phyloP scores from a whole-genome alignment of 306 rosid genomes.

The Sophora flavescens region DNA sequence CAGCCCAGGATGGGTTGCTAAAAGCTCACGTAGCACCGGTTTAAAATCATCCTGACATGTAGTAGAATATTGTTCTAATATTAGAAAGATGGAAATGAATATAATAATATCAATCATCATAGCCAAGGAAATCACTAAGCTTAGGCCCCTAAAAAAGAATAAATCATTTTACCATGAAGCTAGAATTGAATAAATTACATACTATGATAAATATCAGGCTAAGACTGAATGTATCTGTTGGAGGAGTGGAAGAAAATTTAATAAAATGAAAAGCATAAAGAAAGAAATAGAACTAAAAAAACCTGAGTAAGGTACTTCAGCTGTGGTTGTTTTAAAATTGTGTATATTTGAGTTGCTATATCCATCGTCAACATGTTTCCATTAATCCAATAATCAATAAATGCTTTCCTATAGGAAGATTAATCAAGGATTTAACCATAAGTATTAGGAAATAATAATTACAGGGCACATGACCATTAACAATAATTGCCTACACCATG shows the following conservation, averaged over 20 bases:
- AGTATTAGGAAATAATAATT: constrained; percentile 46
- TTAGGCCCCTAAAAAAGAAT: constrained; percentile 10
- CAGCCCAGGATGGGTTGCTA: constrained; percentile 94
- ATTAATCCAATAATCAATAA: constrained; percentile 86
- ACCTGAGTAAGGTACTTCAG: constrained; percentile 89
- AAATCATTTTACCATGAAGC: constrained; percentile 18
- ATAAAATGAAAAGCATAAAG: constrained; percentile 24
- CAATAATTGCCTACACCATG: constrained; percentile 10
- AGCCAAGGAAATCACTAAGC: constrained; percentile 28
- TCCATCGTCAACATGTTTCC: constrained; percentile 89
- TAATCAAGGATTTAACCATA: constrained; percentile 34
- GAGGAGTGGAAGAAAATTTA: constrained; percentile 31
- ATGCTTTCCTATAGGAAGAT: constrained; percentile 70
- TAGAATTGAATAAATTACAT: constrained; percentile 28
- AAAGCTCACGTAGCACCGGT: constrained; percentile 90
- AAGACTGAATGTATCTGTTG: constrained; percentile 13
- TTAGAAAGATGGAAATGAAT: constrained; percentile 30
- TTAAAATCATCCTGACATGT: constrained; percentile 89
- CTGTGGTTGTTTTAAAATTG: constrained; percentile 89
- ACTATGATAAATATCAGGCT: constrained; percentile 19
- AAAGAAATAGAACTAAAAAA: constrained; percentile 40
- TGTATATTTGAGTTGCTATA: constrained; percentile 78
- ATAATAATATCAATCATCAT: neutral
- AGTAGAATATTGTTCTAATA: constrained; percentile 43
- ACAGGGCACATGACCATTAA: constrained; percentile 32